Base-by-base conservation (phyloP, 2,329 filamentous ascomycete genomes). In the Fonsecaea pedrosoi region DNA sequence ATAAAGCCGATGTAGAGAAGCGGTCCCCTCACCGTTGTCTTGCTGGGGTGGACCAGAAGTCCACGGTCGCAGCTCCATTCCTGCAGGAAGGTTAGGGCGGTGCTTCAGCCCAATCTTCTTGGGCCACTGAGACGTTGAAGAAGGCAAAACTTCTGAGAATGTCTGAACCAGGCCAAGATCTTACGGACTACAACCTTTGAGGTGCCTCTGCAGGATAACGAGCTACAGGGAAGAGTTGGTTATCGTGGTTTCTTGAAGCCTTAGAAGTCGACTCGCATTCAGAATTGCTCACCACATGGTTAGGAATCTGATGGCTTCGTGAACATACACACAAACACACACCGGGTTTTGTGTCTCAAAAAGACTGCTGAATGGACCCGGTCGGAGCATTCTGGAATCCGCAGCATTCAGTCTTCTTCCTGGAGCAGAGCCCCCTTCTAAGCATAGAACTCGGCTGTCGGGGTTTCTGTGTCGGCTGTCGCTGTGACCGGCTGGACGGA, bases 401-500 rank as follows among this genome's bases (percentile, higher is more conserved):
- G 12, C 45, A 50, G 2, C 45, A 4, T 50, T n/a, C 45, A 3
- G 45, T 50, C 45, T 50, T 9, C 45, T 21, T 50, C 8, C 18
- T 50, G 40, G 40, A 40, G 37, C 37, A 40, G 37, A 40, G 37
- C 37, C 37, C 37, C 18, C 45, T 25, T 42, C 15, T 12, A 25
- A 50, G 21, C 45, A 50, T 9, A 50, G 45, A 5, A 2, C 25
- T 50, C 45, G 45, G 45, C 45, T 25, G 18, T 50, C 45, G 45
- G 45, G 9, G 45, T 21, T 9, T 25, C 37, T 12, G 10, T 18
- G 4, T 50, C 45, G 45, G 45, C 18, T 10, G 45, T 50, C 45
- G 45, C 45, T 12, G 12, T 50, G 45, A 50, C 45, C 45, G 45
- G 45, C 45, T 50, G 7, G 3, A 50, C 45, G 45, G 45, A 50